Evolutionary conservation across 169 alveolate species (phyloP), one percentile per base, ranked within the genome.

Genomic region (Cryptosporidium sp.): DNA sequence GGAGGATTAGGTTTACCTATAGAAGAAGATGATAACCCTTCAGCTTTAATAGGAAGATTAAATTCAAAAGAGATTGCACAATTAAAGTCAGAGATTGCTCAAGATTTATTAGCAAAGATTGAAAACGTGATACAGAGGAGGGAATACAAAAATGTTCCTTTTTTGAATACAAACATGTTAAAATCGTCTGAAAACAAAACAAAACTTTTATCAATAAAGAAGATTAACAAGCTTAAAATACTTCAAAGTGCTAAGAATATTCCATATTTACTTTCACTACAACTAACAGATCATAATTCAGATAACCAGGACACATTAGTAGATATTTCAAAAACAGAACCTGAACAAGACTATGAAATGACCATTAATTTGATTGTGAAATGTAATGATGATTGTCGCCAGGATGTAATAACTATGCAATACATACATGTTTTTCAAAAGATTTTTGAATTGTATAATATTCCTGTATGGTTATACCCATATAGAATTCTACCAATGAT

Each of bases 331-430:
- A 53, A 12, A 44, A 69, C 23, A 8, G 12, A 56, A 26, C 5
- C 31, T 12, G 33, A 48, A 10, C 26, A 56, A 2, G 67, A 44
- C 3, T 44, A 14, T 14, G 75, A 80, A 39, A 23, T 60, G n/a
- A 61, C 48, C 6, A 65, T 80, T 12, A 80, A 80, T 67, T 42
- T 85, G 39, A 86, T 91, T 18, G 94, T 92, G 65, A 96, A 96
- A 85, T 91, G 94, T 62, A 94, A 93, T 73, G 98, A 96, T 85
- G 97, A 96, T 68, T 86, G 95, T 33, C 91, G 97, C 3, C 96
- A 96, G 75, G 98, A 96, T 75, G 91, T 93, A 14, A 92, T 96
- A 9, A 96, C 96, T 5, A 93, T 96, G 91, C 97, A 96, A 85
- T 56, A 95, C 51, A 95, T 94, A 73, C 86, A 91, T 33, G 91